Evolutionary conservation across 768 basidiomycete species (phyloP).

Genomic region (Collybia mongolica): DNA sequence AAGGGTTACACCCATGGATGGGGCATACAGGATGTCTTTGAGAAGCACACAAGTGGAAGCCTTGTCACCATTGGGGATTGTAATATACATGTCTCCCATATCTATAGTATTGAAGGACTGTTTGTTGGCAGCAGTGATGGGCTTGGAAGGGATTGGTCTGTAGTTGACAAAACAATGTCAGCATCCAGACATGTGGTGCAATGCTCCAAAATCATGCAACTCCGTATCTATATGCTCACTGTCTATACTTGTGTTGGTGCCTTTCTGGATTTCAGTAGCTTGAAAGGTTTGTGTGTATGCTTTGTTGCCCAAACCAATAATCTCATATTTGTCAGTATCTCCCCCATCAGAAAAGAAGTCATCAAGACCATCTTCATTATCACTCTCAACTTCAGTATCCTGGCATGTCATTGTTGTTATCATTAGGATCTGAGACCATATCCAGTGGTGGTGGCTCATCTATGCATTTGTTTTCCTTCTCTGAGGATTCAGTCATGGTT

Average conservation of each 20-base stretch:
- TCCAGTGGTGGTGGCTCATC: no score
- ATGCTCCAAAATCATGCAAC: constrained; percentile 16
- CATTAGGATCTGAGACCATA: no score
- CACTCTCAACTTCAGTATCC: no score
- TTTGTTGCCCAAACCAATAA: neutral
- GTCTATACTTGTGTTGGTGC: neutral
- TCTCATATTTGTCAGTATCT: neutral
- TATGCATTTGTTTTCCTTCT: no score
- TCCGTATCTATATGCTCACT: constrained; percentile 7
- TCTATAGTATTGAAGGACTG: constrained; percentile 16
- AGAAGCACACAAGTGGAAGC: constrained; percentile 13
- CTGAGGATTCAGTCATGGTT: no score
- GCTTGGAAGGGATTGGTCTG: constrained; percentile 10
- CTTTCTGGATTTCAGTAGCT: constrained; percentile 3
- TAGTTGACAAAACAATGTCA: constrained; percentile 17
- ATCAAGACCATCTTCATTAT: no score
- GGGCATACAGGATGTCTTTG: constrained; percentile 16
- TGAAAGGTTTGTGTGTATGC: constrained; percentile 2
- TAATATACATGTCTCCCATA: constrained; percentile 18
- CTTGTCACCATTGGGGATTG: constrained; percentile 15
- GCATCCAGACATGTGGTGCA: constrained; percentile 10
- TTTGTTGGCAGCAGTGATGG: constrained; percentile 21
- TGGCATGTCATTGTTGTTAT: no score
- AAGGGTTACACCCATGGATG: constrained; percentile 16
- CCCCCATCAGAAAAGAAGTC: no score